phyloP scores from a whole-genome alignment of 768 basidiomycete species.

The Epithele typhae region DNA sequence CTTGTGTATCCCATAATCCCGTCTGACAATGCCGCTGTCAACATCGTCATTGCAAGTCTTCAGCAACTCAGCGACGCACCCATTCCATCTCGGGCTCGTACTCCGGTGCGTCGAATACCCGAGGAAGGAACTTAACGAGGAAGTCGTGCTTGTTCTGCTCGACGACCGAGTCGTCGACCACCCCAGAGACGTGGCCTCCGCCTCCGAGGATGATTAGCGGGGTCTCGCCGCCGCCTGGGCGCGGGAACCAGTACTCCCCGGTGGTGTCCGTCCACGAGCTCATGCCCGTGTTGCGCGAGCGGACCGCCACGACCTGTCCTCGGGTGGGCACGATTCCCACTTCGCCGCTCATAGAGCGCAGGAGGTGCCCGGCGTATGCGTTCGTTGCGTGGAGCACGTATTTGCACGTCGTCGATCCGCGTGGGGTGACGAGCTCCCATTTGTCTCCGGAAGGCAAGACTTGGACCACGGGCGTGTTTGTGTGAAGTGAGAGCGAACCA shows the following conservation, averaged over 20 bases:
- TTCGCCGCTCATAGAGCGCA: slow-evolving; percentile 61
- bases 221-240: slow-evolving; percentile 36
- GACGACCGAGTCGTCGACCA: slow-evolving; percentile 42
- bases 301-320: slow-evolving; percentile 56
- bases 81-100: slow-evolving; percentile 75
- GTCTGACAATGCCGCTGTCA: slow-evolving; percentile 46
- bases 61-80: slow-evolving; percentile 38
- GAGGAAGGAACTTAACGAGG: slow-evolving; percentile 58
- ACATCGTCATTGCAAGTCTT: neutral
- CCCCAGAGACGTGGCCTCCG: too few relatives aligned
- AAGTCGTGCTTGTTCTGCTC: too few relatives aligned
- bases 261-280: slow-evolving; percentile 31
- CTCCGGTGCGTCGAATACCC: slow-evolving; percentile 45
- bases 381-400: slow-evolving; percentile 87
- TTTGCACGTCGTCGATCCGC: slow-evolving; percentile 56
- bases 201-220: slow-evolving; percentile 76
- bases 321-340: slow-evolving; percentile 64
- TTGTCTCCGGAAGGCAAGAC: slow-evolving; percentile 26
- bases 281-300: too few relatives aligned
- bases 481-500: slow-evolving; percentile 56
- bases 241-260: slow-evolving; percentile 83
- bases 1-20: slow-evolving; percentile 80
- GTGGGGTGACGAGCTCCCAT: slow-evolving; percentile 61
- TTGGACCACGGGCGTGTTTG: slow-evolving; percentile 72
- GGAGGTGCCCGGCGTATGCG: slow-evolving; percentile 70